Base-by-base conservation (phyloP, 2,329 filamentous ascomycete species). In the Aspergillus pseudoglaucus region DNA sequence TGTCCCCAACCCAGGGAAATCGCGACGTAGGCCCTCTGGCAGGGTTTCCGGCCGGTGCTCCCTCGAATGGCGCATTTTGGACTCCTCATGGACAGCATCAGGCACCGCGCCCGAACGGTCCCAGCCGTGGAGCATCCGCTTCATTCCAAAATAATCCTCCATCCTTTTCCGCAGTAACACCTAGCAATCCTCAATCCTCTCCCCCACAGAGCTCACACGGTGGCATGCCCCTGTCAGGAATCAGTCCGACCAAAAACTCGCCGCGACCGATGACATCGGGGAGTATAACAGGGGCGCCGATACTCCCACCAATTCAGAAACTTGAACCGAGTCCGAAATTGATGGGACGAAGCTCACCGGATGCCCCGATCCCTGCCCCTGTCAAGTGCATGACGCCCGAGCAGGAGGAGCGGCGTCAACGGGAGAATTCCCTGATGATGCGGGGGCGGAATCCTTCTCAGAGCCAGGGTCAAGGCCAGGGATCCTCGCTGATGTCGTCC, bases 1-100 rank as follows among this genome's bases (percentile, higher is more conserved):
- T 75, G 65, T 75, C 74, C 17, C 73, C 73, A 18, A 72, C 76
- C 47, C 59, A 78, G 64, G 66, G 76, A 47, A 65, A 79, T 60
- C 60, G 73, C 63, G 66, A 78, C 58, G 60, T 74, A 41, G 71
- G 71, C 3, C 70, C 68, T 44, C 61, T 75, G 40, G 71, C 70
- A 17, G 71, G 72, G 7, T 68, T 74, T 38, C 69, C 68, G n/a
- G 57, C 62, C 14, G 53, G 59, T 20, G 53, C 49, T 12, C 48
- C 59, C 7, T 53, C 59, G n/a, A 65, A 68, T 43, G 62, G 57
- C 12, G 47, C 61, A 3, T 58, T 66, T 8, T 61, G 59, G 52
- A 64, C 66, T 12, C 66, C 69, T 35, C 65, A 58, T 43, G 59
- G 63, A 41, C 63, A 54, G 43, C 59, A 63, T 44, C 56, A 60